These are phyloP conservation scores for Xylaria polymorpha DNA, from an alignment of 2,329 filamentous ascomycete genomes.

Conservation along the genomic window DNA sequence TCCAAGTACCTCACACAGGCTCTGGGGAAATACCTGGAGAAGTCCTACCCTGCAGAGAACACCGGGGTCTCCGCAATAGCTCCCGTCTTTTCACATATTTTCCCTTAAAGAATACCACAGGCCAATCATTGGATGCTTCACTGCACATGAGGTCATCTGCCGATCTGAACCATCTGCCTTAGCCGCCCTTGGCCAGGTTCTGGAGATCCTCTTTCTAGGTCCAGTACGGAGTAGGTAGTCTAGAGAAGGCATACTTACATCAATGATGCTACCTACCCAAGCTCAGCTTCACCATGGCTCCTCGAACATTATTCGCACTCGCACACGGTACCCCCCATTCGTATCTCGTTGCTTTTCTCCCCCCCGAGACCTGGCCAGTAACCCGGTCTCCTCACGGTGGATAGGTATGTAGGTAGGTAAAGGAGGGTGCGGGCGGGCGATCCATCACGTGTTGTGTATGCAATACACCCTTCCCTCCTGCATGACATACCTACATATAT, in stretches of 20 bases:
- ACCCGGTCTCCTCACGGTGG: not conserved
- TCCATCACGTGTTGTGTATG: slow-evolving; percentile 34
- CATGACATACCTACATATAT: slow-evolving; percentile 32
- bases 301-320: not conserved
- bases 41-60: not conserved
- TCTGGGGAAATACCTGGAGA: not conserved
- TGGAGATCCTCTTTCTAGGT: not conserved
- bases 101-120: not conserved
- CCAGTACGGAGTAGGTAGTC: not conserved
- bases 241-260: no score
- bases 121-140: no score
- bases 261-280: no score
- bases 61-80: not conserved
- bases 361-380: not conserved
- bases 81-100: not conserved
- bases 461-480: slow-evolving; percentile 35
- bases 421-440: slow-evolving; percentile 6
- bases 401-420: not conserved
- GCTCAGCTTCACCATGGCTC: not conserved
- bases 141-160: not conserved
- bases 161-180: not conserved
- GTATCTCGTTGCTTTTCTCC: not conserved
- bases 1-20: not conserved
- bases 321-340: not conserved
- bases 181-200: not conserved